A percentile compares a stretch with the other conserved stretches of the same genome.
These are phyloP conservation scores for Mucor racemosus DNA, from an alignment of 371 early-diverging fungal species.

Conservation along the genomic window DNA sequence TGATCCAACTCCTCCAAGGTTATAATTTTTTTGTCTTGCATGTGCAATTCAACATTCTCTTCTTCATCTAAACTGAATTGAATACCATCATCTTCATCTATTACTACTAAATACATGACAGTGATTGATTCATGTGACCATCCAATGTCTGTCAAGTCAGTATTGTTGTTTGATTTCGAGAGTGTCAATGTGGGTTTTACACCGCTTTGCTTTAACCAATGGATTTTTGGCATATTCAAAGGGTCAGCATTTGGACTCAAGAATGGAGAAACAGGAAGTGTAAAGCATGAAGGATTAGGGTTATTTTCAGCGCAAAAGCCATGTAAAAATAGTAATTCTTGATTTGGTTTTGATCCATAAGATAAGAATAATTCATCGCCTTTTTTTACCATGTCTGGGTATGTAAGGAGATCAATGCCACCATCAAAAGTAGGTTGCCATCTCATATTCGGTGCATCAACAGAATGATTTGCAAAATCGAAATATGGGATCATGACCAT, in stretches of 20 bases:
- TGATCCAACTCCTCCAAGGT: slow-evolving; percentile 12
- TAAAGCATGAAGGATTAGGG: slow-evolving; percentile 24
- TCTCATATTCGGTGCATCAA: slow-evolving; percentile 41
- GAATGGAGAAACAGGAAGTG: slow-evolving; percentile 24
- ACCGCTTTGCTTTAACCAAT: slow-evolving; percentile 24
- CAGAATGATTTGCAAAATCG: slow-evolving; percentile 65
- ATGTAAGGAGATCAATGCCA: background rate
- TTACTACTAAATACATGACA: slow-evolving; percentile 34
- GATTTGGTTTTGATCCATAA: slow-evolving; percentile 68
- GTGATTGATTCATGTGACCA: slow-evolving; percentile 25
- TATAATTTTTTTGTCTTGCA: background rate
- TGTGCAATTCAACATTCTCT: background rate
- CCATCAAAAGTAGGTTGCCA: slow-evolving; percentile 42
- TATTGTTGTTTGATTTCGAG: background rate
- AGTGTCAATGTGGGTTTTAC: slow-evolving; percentile 23
- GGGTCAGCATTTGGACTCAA: slow-evolving; percentile 17
- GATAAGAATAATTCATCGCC: slow-evolving; percentile 47
- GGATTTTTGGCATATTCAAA: slow-evolving; percentile 14
- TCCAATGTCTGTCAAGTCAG: slow-evolving; percentile 11
- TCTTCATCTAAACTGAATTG: background rate
- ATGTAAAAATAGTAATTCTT: slow-evolving; percentile 66
- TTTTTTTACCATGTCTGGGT: background rate
- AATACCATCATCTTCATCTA: slow-evolving; percentile 32
- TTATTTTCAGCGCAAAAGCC: slow-evolving; percentile 56
- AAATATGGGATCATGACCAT: slow-evolving; percentile 54